These are phyloP conservation scores for Calonectria ilicicola DNA, from an alignment of 2,329 filamentous ascomycete genomes.

Conservation along the genomic window DNA sequence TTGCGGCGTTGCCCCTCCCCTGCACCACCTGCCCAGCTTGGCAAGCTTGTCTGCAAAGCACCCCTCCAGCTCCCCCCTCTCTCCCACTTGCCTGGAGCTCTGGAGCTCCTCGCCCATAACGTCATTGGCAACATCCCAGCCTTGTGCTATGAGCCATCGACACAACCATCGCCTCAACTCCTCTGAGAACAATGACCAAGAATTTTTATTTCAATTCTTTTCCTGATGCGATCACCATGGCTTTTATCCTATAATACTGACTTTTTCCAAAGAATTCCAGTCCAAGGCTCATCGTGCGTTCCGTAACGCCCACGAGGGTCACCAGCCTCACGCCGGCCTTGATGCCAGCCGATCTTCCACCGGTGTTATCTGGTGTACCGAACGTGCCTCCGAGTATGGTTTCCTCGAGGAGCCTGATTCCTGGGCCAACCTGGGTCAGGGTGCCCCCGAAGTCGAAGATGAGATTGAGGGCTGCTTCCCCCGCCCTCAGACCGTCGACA, in stretches of 20 bases:
- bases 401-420: constrained; percentile 83
- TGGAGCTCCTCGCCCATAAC: constrained; percentile 30
- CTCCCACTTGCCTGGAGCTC: constrained; percentile 11
- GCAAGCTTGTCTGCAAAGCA: constrained; percentile 30
- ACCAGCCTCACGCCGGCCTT: constrained; percentile 90
- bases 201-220: background rate
- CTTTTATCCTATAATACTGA: constrained; percentile 28
- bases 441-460: constrained; percentile 93
- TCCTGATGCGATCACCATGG: background rate
- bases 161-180: background rate
- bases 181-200: background rate
- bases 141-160: constrained; percentile 4
- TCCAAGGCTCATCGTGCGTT: constrained; percentile 92
- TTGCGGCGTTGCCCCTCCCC: constrained; percentile 26
- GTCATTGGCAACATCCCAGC: constrained; percentile 27
- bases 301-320: constrained; percentile 89
- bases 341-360: constrained; percentile 90
- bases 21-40: constrained; percentile 27
- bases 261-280: constrained; percentile 71
- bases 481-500: constrained; percentile 81
- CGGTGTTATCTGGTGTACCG: constrained; percentile 93
- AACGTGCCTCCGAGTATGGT: constrained; percentile 89
- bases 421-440: constrained; percentile 96
- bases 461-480: constrained; percentile 91
- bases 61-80: constrained; percentile 25